A percentile compares a stretch with the other conserved stretches of the same genome.
Evolutionary conservation across 176 grass and related monocot genomes (phyloP).

Genomic region (Aegilops longissima): DNA sequence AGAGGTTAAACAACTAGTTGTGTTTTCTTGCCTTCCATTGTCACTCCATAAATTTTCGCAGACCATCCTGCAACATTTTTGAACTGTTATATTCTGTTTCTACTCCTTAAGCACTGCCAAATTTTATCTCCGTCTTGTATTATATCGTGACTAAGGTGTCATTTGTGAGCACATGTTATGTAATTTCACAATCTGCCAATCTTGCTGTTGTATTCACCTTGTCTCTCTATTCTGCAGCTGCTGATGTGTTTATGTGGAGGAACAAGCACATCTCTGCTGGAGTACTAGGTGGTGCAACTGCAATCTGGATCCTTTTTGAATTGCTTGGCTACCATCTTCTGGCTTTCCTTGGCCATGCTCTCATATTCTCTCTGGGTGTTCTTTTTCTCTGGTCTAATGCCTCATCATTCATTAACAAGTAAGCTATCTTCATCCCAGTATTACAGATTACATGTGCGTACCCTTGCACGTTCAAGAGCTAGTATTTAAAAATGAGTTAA

Average conservation of each 20-base stretch:
- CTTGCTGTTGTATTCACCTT: constrained; percentile 5
- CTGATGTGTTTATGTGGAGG: constrained; percentile 94
- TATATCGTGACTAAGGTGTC: neutral
- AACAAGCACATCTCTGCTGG: constrained; percentile 88
- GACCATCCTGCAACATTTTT: neutral
- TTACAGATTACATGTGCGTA: constrained; percentile 1
- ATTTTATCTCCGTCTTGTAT: neutral
- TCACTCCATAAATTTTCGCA: neutral
- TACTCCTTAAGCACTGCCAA: neutral
- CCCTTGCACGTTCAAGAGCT: neutral
- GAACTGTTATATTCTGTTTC: neutral
- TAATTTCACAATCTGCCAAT: neutral
- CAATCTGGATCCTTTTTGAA: constrained; percentile 83
- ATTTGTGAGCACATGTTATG: neutral
- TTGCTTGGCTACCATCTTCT: constrained; percentile 84
- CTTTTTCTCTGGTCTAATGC: constrained; percentile 96
- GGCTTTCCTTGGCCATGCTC: constrained; percentile 72
- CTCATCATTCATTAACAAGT: constrained; percentile 83
- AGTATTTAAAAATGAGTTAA: neutral
- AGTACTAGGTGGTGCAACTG: constrained; percentile 70
- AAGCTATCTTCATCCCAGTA: neutral
- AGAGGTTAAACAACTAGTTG: neutral
- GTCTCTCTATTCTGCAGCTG: constrained; percentile 60
- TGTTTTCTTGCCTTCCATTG: neutral
- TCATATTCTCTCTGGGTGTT: constrained; percentile 72